Conservation (phyloP, 345 rosid species). For the Garcia nutans region DNA sequence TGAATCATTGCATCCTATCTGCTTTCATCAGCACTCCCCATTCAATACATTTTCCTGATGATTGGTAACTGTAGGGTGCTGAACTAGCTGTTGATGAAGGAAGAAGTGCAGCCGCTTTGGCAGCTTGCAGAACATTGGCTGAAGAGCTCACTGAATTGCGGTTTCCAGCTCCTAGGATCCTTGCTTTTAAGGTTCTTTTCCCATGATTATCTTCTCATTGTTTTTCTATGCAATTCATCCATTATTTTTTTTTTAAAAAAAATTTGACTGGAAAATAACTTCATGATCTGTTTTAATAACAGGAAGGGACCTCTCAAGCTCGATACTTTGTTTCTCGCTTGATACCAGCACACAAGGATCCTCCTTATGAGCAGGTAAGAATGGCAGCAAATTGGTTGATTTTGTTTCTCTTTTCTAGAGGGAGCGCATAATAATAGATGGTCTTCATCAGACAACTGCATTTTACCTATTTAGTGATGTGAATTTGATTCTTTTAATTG, state of each 20-base stretch:
- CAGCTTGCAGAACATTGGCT: slow-evolving; percentile 94
- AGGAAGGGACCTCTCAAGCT: slow-evolving; percentile 98
- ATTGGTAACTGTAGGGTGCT: slow-evolving; percentile 59
- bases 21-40: not conserved
- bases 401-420: not conserved
- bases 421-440: not conserved
- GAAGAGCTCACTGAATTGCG: slow-evolving; percentile 91
- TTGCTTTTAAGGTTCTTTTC: slow-evolving; percentile 76
- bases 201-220: not conserved
- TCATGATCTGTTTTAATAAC: slow-evolving; percentile 27
- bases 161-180: slow-evolving; percentile 96
- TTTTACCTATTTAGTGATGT: not conserved
- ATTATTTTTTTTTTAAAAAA: not conserved
- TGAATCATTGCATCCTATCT: not conserved
- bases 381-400: not conserved
- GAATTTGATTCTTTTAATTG: slow-evolving; percentile 14
- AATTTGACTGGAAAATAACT: slow-evolving; percentile 8
- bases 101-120: slow-evolving; percentile 83
- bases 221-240: not conserved
- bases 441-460: not conserved
- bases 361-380: slow-evolving; percentile 92
- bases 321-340: slow-evolving; percentile 86
- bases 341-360: slow-evolving; percentile 98
- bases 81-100: slow-evolving; percentile 88
- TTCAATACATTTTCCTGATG: not conserved